Evolutionary conservation across 768 basidiomycete species (phyloP), one percentile per base, ranked within the genome.

Genomic region (Phaeotremella skinneri): DNA sequence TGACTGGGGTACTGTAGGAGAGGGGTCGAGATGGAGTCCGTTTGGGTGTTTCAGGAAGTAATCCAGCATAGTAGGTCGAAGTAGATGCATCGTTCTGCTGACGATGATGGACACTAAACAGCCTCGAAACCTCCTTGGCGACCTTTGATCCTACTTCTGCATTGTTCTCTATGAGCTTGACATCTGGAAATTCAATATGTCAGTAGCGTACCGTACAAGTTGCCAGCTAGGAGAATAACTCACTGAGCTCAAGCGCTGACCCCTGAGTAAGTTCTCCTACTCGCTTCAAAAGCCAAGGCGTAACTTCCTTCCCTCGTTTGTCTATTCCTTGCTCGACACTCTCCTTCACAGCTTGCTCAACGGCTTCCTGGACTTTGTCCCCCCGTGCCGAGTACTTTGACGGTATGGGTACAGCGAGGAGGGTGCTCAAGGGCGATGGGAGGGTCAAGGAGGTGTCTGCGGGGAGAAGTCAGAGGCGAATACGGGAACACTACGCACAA

Each of bases 351-450:
- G 96, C 96, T 66, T 84, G 85, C 57, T 93, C 86, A 6, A 97
- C 88, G 0, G 86, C 85, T 42, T 80, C 72, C 73, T 97, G 91
- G 14, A 96, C 83, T 37, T 77, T 66, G 52, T 81, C 79, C 5
- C 91, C 91, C n/a, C 79, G 78, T 3, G 78, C 79, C 68, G 91
- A 84, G 66, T 87, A 85, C 58, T 84, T 79, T 54, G 83, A 82
- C 0, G 93, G 96, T 53, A 98, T 96, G 21, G 96, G 96, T 4
- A 88, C 89, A 6, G 86, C 91, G 61, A 99, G 85, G 17, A 98
- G 74, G 4, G 83, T 85, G 17, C 91, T 89, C 52, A 88, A 87
- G 2, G 83, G 79, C 77, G 91, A 82, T 2, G 85, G 84, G 0
- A 98, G 80, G 49, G 86, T 83, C 66, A 80, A 78, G 63, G 89